Conservation (phyloP, 768 basidiomycete species). For the Tephrocybe sp. region DNA sequence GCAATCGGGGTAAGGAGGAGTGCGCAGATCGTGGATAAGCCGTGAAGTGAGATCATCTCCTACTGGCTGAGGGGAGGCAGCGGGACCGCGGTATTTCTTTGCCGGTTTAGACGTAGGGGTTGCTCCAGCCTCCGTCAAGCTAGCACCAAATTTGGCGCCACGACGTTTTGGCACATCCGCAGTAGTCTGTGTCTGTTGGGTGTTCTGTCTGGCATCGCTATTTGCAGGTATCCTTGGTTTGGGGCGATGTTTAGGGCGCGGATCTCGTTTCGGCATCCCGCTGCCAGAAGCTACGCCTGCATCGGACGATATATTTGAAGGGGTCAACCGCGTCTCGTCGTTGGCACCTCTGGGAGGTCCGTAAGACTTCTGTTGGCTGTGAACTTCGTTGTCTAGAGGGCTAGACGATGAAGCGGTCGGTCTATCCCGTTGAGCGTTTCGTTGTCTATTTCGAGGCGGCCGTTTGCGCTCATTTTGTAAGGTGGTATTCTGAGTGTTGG, state of each 20-base stretch:
- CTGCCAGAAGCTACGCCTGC: background rate
- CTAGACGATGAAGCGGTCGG: slow-evolving; percentile 1
- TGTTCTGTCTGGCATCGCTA: background rate
- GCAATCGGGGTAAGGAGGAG: slow-evolving; percentile 75
- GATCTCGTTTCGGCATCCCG: slow-evolving; percentile 2
- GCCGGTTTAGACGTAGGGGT: slow-evolving; percentile 2
- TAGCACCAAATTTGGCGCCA: slow-evolving; percentile 32
- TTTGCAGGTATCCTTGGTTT: background rate
- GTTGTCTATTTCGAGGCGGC: slow-evolving; percentile 6
- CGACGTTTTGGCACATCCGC: slow-evolving; percentile 18
- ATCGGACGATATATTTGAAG: slow-evolving; percentile 3
- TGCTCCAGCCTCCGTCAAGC: slow-evolving; percentile 25
- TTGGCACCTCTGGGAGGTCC: slow-evolving; percentile 4
- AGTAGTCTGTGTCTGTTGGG: background rate
- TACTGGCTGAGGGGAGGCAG: slow-evolving; percentile 25
- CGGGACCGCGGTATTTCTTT: slow-evolving; percentile 2
- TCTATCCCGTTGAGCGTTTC: slow-evolving; percentile 3
- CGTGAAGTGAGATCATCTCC: slow-evolving; percentile 73
- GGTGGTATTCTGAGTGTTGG: slow-evolving; percentile 6
- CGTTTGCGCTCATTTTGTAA: slow-evolving; percentile 2
- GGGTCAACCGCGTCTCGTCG: slow-evolving; percentile 2
- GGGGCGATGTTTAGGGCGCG: slow-evolving; percentile 2
- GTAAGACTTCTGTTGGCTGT: background rate
- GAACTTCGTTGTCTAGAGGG: slow-evolving; percentile 4
- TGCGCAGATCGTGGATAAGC: slow-evolving; percentile 62